Evolutionary conservation across 2,329 filamentous ascomycete species (phyloP).

Genomic region (Neopestalotiopsis sp.): DNA sequence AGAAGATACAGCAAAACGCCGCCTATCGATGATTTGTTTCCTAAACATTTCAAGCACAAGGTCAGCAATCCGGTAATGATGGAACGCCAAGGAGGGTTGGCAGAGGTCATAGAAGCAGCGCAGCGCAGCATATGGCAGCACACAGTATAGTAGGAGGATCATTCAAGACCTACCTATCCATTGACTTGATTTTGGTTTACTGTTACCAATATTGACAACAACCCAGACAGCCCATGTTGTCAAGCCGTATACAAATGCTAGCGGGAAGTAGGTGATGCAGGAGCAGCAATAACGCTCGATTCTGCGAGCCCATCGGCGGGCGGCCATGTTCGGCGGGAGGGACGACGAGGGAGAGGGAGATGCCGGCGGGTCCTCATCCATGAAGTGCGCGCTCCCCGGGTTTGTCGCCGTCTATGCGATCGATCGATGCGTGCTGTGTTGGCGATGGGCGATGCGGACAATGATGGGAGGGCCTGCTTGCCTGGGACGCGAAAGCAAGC

Average conservation of each 20-base stretch:
- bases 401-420: neutral
- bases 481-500: neutral
- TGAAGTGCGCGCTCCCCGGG: neutral
- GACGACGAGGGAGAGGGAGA: conserved; percentile 18
- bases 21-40: conserved; percentile 60
- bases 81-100: neutral
- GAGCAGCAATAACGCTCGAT: conserved; percentile 85
- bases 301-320: conserved; percentile 68
- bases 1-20: conserved; percentile 76
- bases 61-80: neutral
- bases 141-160: no score
- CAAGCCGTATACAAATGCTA: conserved; percentile 85
- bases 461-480: neutral
- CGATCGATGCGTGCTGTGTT: neutral
- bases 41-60: conserved; percentile 39
- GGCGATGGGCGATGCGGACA: neutral
- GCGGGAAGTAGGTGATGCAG: conserved; percentile 81
- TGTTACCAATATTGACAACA: conserved; percentile 72
- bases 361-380: conserved; percentile 14
- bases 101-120: neutral
- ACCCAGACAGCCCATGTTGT: conserved; percentile 97
- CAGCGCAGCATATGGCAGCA: neutral
- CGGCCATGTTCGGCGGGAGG: conserved; percentile 51
- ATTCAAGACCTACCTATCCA: conserved; percentile 59
- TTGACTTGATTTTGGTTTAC: conserved; percentile 48